Percentiles rank a stretch among this genome's conserved stretches.
Conservation (phyloP, 2,329 filamentous ascomycete species). For the Fusarium sp. region DNA sequence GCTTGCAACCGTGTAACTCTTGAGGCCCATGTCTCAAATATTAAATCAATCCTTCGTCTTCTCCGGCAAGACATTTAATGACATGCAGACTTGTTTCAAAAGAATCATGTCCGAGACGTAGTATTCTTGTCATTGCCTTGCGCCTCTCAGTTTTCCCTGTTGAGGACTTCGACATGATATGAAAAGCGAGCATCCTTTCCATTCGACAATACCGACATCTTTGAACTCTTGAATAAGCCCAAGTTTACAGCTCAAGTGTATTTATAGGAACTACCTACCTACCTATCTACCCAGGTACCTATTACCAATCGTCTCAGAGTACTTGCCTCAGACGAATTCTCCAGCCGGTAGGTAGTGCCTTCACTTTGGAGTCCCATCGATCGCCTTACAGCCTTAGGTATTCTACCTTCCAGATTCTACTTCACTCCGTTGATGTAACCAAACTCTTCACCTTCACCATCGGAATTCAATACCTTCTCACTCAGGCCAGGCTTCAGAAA, state of each 20-base stretch:
- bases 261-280: not conserved
- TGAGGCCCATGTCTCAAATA: slow-evolving; percentile 48
- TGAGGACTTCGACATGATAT: slow-evolving; percentile 30
- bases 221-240: not conserved
- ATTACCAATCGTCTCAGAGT: not conserved
- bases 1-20: slow-evolving; percentile 42
- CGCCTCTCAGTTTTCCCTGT: slow-evolving; percentile 1
- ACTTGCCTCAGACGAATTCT: not conserved
- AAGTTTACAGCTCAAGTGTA: not conserved
- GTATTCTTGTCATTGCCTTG: not conserved
- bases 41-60: slow-evolving; percentile 44
- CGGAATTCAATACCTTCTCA: not conserved
- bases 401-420: too few relatives aligned
- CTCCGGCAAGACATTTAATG: slow-evolving; percentile 28
- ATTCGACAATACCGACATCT: not conserved
- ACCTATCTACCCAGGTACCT: too few relatives aligned
- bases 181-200: slow-evolving; percentile 29
- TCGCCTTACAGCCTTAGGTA: not conserved
- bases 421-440: not conserved
- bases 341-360: not conserved
- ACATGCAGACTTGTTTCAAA: slow-evolving; percentile 44
- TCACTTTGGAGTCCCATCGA: not conserved
- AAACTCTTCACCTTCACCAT: not conserved
- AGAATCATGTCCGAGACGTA: slow-evolving; percentile 32
- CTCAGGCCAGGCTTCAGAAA: not conserved